Percentiles rank a stretch among this genome's conserved stretches.
These are phyloP conservation scores for Zasmidium angulare DNA, from an alignment of 2,329 filamentous ascomycete species.

Conservation along the genomic window DNA sequence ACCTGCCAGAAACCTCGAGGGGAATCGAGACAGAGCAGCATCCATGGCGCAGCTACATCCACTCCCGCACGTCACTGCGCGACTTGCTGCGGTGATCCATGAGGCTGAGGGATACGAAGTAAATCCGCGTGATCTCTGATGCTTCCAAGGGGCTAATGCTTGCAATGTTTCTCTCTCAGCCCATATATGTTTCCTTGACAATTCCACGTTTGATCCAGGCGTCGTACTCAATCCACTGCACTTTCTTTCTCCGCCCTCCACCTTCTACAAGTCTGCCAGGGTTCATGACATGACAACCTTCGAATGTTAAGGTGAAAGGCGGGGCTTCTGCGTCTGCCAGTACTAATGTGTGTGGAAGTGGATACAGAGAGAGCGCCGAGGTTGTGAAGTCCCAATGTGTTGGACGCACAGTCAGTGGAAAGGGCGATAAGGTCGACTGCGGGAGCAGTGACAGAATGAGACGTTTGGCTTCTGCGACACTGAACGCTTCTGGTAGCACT, in stretches of 20 bases:
- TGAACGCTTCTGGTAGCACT: constrained; percentile 17
- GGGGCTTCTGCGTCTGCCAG: constrained; percentile 79
- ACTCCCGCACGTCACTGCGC: not conserved
- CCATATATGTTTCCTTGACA: constrained; percentile 58
- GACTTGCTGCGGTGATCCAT: not conserved
- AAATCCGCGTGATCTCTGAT: too few species aligned
- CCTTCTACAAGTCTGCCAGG: constrained; percentile 69
- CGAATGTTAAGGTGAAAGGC: constrained; percentile 85
- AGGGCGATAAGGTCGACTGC: constrained; percentile 85
- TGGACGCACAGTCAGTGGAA: constrained; percentile 74
- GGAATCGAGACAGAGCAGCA: not conserved
- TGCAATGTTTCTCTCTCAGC: constrained; percentile 10
- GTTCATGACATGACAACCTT: constrained; percentile 95
- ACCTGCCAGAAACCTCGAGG: too few species aligned
- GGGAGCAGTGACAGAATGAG: constrained; percentile 89
- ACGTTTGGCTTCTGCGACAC: constrained; percentile 32
- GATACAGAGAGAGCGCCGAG: constrained; percentile 76
- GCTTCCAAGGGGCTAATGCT: not conserved
- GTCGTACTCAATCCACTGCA: constrained; percentile 87
- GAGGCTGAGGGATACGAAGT: not conserved
- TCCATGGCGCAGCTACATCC: not conserved
- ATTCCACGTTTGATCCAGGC: constrained; percentile 60
- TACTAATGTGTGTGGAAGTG: constrained; percentile 79
- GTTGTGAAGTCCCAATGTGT: constrained; percentile 86
- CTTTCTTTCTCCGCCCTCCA: constrained; percentile 62